Conservation (phyloP, 495 filamentous ascomycete genomes). For the Penicillium samsonianum region DNA sequence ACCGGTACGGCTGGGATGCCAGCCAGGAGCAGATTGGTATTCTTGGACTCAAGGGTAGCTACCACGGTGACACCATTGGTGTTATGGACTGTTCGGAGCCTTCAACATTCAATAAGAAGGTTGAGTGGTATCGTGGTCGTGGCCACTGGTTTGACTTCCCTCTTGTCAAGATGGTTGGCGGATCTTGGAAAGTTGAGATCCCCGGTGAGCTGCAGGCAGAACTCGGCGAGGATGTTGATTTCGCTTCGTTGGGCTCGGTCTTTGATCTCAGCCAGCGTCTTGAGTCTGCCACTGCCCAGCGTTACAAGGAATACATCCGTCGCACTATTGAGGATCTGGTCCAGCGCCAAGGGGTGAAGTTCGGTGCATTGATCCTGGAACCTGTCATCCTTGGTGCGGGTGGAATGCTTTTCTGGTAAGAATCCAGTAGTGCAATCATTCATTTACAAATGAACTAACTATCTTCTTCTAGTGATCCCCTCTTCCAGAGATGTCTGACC, state of each 20-base stretch:
- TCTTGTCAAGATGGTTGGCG: constrained; percentile 60
- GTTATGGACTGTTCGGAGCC: constrained; percentile 80
- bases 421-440: not conserved
- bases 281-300: constrained; percentile 35
- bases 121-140: constrained; percentile 75
- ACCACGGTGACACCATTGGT: constrained; percentile 81
- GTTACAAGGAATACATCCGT: constrained; percentile 61
- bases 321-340: constrained; percentile 51
- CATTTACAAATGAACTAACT: not conserved
- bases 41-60: constrained; percentile 71
- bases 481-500: constrained; percentile 70
- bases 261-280: constrained; percentile 61
- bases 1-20: constrained; percentile 63
- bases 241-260: constrained; percentile 54
- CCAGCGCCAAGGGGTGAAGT: constrained; percentile 57
- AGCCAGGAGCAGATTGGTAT: constrained; percentile 58
- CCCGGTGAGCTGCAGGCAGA: constrained; percentile 48
- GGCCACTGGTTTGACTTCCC: constrained; percentile 80
- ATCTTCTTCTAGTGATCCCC: constrained; percentile 58
- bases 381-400: constrained; percentile 75
- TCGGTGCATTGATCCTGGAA: constrained; percentile 74
- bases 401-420: constrained; percentile 75
- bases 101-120: constrained; percentile 68
- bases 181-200: constrained; percentile 61
- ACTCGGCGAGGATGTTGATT: constrained; percentile 48